A percentile compares a stretch with the other conserved stretches of the same genome.
Evolutionary conservation across 1,284 basidiomycete genomes (phyloP).

Genomic region (Dichomitus squalens): DNA sequence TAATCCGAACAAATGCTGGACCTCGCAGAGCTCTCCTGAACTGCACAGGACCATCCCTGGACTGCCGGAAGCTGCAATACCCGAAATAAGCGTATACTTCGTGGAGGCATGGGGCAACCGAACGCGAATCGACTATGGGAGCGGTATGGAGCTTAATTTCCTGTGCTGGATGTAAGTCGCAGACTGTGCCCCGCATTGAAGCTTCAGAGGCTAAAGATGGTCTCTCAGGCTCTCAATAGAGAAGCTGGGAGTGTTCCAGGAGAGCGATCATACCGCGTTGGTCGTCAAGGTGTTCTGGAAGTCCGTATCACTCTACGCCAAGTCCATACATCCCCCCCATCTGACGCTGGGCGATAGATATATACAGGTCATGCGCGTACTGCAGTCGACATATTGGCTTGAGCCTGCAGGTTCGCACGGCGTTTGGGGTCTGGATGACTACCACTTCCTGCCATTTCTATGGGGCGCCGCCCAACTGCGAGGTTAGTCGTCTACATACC

Average conservation of each 20-base stretch:
- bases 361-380: constrained; percentile 84
- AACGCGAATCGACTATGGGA: constrained; percentile 95
- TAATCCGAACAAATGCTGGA: neutral
- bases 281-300: constrained; percentile 92
- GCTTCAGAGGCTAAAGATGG: neutral
- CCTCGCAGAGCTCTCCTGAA: constrained; percentile 40
- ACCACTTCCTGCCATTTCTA: constrained; percentile 95
- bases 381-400: constrained; percentile 97
- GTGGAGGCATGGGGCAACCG: constrained; percentile 91
- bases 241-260: constrained; percentile 68
- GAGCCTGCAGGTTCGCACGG: constrained; percentile 98
- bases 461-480: constrained; percentile 86
- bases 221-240: constrained; percentile 76
- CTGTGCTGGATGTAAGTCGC: constrained; percentile 85
- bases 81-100: constrained; percentile 83
- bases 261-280: constrained; percentile 75
- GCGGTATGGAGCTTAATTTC: constrained; percentile 99
- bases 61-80: constrained; percentile 57
- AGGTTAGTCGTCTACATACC: too few species aligned
- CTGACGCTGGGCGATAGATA: constrained; percentile 54
- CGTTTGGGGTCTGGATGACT: constrained; percentile 98
- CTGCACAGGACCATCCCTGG: constrained; percentile 62
- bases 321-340: neutral
- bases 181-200: constrained; percentile 30
- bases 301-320: constrained; percentile 36